These are phyloP conservation scores for Przewalskia tangutica DNA, from an alignment of 257 asterid species.

Conservation along the genomic window DNA sequence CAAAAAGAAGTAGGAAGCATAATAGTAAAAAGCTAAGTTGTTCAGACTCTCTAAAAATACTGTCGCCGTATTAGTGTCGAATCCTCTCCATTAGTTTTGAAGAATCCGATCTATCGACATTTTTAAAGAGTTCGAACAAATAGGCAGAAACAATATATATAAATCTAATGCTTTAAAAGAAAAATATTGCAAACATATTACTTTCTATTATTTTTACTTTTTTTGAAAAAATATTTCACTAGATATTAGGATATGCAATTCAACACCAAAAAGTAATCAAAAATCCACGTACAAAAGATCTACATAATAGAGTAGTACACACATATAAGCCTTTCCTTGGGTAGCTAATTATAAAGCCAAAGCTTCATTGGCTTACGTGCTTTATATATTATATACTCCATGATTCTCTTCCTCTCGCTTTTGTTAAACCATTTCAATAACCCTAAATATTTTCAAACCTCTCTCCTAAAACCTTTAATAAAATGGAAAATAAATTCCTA, in stretches of 20 bases:
- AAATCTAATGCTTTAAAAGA: neutral
- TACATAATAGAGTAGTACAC: neutral
- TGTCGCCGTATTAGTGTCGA: too few relatives aligned
- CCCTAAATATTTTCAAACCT: neutral
- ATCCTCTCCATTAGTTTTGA: too few relatives aligned
- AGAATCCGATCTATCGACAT: too few relatives aligned
- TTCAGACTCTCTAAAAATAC: too few relatives aligned
- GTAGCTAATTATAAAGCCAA: neutral
- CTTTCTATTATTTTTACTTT: neutral
- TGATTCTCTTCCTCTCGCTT: neutral
- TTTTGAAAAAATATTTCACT: neutral
- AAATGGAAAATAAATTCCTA: neutral
- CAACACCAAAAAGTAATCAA: neutral
- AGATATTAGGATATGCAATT: neutral
- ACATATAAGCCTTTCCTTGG: neutral
- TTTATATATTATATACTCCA: neutral
- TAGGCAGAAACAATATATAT: neutral
- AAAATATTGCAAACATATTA: neutral
- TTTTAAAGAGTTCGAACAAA: too few relatives aligned
- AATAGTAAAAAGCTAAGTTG: too few relatives aligned
- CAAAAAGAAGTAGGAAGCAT: neutral
- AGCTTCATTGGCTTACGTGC: neutral
- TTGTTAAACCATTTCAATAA: neutral
- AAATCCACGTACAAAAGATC: neutral
- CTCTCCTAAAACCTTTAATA: neutral